These are phyloP conservation scores for Diplodia corticola DNA, from an alignment of 2,329 filamentous ascomycete genomes.

Conservation along the genomic window DNA sequence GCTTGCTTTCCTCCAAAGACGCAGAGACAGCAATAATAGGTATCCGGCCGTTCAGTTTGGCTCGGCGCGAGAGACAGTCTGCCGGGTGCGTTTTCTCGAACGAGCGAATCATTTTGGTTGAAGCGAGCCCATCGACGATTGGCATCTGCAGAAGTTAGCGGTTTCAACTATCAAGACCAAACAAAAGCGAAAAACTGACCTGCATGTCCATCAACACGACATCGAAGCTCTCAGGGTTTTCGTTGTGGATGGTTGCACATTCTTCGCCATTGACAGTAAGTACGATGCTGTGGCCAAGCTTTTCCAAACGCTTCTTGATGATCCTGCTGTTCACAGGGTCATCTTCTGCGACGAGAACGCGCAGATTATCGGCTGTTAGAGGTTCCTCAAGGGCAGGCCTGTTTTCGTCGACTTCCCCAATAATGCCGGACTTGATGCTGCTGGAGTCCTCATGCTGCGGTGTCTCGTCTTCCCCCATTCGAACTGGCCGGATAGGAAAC, in stretches of 20 bases:
- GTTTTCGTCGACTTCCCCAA: slow-evolving; percentile 34
- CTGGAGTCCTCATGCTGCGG: background rate
- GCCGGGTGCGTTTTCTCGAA: slow-evolving; percentile 60
- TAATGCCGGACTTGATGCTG: slow-evolving; percentile 28
- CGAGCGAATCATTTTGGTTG: slow-evolving; percentile 79
- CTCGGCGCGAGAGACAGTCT: slow-evolving; percentile 60
- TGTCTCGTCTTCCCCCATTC: slow-evolving; percentile 47
- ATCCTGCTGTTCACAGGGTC: slow-evolving; percentile 86
- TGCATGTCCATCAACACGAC: slow-evolving; percentile 92
- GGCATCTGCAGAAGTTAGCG: slow-evolving; percentile 66
- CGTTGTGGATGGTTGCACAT: slow-evolving; percentile 70
- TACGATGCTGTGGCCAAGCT: slow-evolving; percentile 68
- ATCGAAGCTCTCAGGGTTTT: slow-evolving; percentile 65
- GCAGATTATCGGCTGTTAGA: slow-evolving; percentile 48
- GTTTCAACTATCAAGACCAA: background rate
- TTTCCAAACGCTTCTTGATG: slow-evolving; percentile 76
- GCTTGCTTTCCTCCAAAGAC: slow-evolving; percentile 71
- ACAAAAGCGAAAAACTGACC: slow-evolving; percentile 51
- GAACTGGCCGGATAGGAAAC: slow-evolving; percentile 47
- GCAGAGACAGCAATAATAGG: slow-evolving; percentile 88
- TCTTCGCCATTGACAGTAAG: slow-evolving; percentile 83
- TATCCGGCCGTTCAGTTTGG: slow-evolving; percentile 63
- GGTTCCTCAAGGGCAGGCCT: slow-evolving; percentile 24
- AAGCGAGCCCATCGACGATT: slow-evolving; percentile 79
- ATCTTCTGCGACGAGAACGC: slow-evolving; percentile 80